phyloP scores from a whole-genome alignment of 331 rosid species.

The Stylosanthes scabra region DNA sequence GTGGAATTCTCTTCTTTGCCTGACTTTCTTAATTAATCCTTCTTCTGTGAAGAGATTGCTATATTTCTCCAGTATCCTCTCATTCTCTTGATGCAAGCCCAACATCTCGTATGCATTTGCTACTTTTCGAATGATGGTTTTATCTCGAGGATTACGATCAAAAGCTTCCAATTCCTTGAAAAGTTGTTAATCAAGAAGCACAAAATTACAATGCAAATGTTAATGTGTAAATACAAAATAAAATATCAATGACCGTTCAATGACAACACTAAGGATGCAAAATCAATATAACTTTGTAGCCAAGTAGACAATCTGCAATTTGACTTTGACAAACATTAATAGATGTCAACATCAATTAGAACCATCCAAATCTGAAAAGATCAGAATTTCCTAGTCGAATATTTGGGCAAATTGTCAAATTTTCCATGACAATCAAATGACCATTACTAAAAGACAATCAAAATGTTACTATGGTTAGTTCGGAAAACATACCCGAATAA shows the following conservation, averaged over 20 bases:
- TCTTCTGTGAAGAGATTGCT: slow-evolving; percentile 54
- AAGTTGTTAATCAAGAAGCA: slow-evolving; percentile 60
- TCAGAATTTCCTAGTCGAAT: too few species aligned
- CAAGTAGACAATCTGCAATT: too few species aligned
- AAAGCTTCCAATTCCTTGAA: slow-evolving; percentile 89
- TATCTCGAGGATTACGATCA: slow-evolving; percentile 88
- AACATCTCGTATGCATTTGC: slow-evolving; percentile 85
- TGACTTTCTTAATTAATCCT: slow-evolving; percentile 42
- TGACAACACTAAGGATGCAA: too few species aligned
- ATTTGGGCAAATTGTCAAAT: slow-evolving; percentile 8
- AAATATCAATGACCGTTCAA: not conserved
- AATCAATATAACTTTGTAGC: too few species aligned
- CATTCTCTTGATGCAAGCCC: slow-evolving; percentile 69
- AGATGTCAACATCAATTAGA: too few species aligned
- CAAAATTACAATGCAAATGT: slow-evolving; percentile 36
- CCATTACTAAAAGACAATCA: slow-evolving; percentile 2
- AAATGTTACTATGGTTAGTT: not conserved
- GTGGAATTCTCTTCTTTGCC: too few species aligned
- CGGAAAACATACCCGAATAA: slow-evolving; percentile 56
- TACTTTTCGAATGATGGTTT: slow-evolving; percentile 73
- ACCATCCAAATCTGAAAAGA: too few species aligned
- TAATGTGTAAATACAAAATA: slow-evolving; percentile 2
- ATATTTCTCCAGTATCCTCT: slow-evolving; percentile 77
- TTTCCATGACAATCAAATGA: not conserved
- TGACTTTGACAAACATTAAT: too few species aligned